A percentile compares a stretch with the other conserved stretches of the same genome.
Evolutionary conservation across 306 rosid species (phyloP).

Genomic region (Dryas alaskensis): DNA sequence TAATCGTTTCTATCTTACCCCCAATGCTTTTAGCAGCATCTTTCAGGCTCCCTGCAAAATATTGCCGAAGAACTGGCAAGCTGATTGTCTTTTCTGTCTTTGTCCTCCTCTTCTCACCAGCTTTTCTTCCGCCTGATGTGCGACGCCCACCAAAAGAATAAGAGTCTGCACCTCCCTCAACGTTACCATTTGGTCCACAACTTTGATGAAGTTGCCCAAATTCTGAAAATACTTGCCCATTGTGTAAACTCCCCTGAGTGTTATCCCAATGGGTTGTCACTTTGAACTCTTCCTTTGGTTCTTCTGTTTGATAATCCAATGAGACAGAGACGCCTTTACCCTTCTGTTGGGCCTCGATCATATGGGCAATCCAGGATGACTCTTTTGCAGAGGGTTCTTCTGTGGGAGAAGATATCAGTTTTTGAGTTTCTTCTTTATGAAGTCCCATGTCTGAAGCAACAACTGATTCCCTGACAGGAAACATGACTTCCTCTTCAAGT

Average conservation of each 20-base stretch:
- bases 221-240: slow-evolving; percentile 34
- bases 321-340: slow-evolving; percentile 48
- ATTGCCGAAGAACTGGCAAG: slow-evolving; percentile 53
- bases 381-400: slow-evolving; percentile 28
- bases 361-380: slow-evolving; percentile 50
- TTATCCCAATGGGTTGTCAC: slow-evolving; percentile 44
- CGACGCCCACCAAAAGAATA: slow-evolving; percentile 29
- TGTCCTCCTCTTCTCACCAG: slow-evolving; percentile 54
- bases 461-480: slow-evolving; percentile 15
- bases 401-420: slow-evolving; percentile 11
- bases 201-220: slow-evolving; percentile 37
- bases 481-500: slow-evolving; percentile 27
- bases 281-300: slow-evolving; percentile 45
- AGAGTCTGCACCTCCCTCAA: slow-evolving; percentile 45
- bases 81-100: slow-evolving; percentile 66
- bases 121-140: slow-evolving; percentile 46
- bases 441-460: background rate
- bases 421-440: slow-evolving; percentile 25
- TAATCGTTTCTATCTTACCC: slow-evolving; percentile 17
- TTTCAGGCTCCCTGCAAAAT: slow-evolving; percentile 47
- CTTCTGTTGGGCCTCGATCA: slow-evolving; percentile 57
- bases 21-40: slow-evolving; percentile 44
- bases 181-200: slow-evolving; percentile 29
- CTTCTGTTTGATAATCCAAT: slow-evolving; percentile 41
- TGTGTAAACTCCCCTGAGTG: slow-evolving; percentile 11